Conservation (phyloP, 345 rosid genomes). For the Populus simonii region DNA sequence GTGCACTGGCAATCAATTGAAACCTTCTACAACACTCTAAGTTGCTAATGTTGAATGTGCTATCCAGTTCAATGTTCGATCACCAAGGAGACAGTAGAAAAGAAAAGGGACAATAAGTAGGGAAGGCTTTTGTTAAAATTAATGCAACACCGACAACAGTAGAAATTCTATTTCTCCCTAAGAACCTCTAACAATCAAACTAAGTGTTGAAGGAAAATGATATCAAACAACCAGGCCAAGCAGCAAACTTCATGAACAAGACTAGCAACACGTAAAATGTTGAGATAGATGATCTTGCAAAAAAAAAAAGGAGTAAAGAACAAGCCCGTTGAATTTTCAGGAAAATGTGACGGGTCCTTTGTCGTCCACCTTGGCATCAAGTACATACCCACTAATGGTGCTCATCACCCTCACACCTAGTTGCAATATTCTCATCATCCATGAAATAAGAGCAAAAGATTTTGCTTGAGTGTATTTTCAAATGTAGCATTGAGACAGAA, state of each 20-base stretch:
- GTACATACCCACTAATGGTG: background rate
- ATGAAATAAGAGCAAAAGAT: background rate
- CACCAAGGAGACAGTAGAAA: conserved; percentile 3
- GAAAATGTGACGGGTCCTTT: background rate
- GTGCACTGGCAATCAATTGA: background rate
- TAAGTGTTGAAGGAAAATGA: too few relatives aligned
- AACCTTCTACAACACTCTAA: background rate
- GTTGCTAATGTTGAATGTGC: background rate
- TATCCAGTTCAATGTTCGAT: background rate
- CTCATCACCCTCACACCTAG: background rate
- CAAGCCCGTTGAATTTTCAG: background rate
- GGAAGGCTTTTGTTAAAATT: background rate
- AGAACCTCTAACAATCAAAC: background rate
- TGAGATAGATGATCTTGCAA: background rate
- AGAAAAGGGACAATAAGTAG: background rate
- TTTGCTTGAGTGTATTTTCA: background rate
- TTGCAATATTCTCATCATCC: background rate
- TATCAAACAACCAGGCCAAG: too few relatives aligned
- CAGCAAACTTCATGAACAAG: conserved; percentile 8
- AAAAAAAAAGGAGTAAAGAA: background rate
- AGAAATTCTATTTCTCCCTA: background rate
- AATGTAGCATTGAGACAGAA: background rate
- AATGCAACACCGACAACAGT: background rate
- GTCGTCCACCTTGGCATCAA: background rate
- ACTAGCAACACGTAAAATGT: background rate